Evolutionary conservation across 2,329 filamentous ascomycete species (phyloP), one percentile per base, ranked within the genome.

Genomic region (Fusarium multiceps): DNA sequence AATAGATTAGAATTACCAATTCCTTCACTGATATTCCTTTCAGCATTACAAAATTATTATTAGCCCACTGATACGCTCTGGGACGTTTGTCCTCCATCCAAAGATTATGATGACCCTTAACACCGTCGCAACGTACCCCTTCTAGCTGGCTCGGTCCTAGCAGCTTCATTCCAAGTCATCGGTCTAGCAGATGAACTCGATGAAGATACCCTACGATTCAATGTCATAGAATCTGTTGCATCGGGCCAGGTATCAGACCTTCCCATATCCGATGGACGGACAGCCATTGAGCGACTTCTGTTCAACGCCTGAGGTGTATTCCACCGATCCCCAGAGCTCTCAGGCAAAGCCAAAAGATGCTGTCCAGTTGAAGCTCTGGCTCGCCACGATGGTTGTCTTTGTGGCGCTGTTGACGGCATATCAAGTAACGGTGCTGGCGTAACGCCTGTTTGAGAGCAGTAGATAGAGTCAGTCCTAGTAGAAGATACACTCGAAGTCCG

Each of bases 271-370:
- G 20, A 32, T 0, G 50, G 28, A 2, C 37, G 20, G 1, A 45
- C 37, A 6, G 49, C 50, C 23, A 34, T 41, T 1, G 61, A 63
- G 6, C 23, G 61, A 6, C 59, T 63, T 13, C 50, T 27, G 6
- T 2, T 7, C 0, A 23, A 2, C 0, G 7, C 4, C 0, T 8
- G 3, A 13, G 28, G 1, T 2, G 3, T 18, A 2, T 4, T 18
- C 50, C 43, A 57, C 5, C 27, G 21, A 1, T 3, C 16, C 1
- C 1, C 6, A 1, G 30, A 21, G 3, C 4, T 8, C 3, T 45
- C 59, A 0, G 43, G 6, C 1, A 63, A 6, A 3, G 4, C 18
- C 1, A 45, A 1, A 0, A 49, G 30, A 11, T 20, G 42, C 0
- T 28, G 18, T 2, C 8, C 7, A 21, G n/a, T 13, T 2, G 43